phyloP scores from a whole-genome alignment of 768 basidiomycete genomes.

The Podaxis mareebaensis region DNA sequence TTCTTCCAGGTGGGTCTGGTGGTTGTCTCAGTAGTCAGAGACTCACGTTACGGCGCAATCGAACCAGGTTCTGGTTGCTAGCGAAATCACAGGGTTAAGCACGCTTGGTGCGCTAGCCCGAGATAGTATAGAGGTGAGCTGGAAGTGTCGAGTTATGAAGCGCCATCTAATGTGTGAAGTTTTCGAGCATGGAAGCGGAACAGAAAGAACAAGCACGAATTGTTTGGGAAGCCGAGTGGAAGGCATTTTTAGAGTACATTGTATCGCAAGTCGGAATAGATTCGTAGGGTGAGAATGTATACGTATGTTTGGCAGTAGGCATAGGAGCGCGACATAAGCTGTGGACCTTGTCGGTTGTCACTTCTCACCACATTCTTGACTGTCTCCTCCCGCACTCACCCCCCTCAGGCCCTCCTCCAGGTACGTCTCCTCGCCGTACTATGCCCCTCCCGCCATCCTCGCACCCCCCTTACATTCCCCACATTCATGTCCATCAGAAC shows the following conservation, averaged over 20 bases:
- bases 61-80: constrained; percentile 60
- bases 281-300: constrained; percentile 22
- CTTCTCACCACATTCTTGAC: constrained; percentile 17
- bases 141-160: neutral
- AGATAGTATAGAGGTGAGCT: constrained; percentile 59
- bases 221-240: constrained; percentile 52
- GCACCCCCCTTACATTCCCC: constrained; percentile 59
- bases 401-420: constrained; percentile 18
- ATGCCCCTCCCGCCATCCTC: constrained; percentile 46
- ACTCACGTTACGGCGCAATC: constrained; percentile 1
- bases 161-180: constrained; percentile 30
- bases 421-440: constrained; percentile 29
- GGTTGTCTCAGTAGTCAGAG: neutral
- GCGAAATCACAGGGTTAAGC: constrained; percentile 64
- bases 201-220: constrained; percentile 46
- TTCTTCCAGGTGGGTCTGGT: constrained; percentile 61
- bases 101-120: constrained; percentile 64
- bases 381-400: constrained; percentile 3
- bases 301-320: constrained; percentile 26
- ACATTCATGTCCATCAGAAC: constrained; percentile 57
- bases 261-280: constrained; percentile 16
- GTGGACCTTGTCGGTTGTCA: constrained; percentile 15
- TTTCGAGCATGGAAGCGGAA: constrained; percentile 48
- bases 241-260: constrained; percentile 39
- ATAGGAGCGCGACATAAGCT: constrained; percentile 11